A percentile compares a stretch with the other conserved stretches of the same genome.
Evolutionary conservation across 495 filamentous ascomycete species (phyloP).

Genomic region (Immersiella caudata): DNA sequence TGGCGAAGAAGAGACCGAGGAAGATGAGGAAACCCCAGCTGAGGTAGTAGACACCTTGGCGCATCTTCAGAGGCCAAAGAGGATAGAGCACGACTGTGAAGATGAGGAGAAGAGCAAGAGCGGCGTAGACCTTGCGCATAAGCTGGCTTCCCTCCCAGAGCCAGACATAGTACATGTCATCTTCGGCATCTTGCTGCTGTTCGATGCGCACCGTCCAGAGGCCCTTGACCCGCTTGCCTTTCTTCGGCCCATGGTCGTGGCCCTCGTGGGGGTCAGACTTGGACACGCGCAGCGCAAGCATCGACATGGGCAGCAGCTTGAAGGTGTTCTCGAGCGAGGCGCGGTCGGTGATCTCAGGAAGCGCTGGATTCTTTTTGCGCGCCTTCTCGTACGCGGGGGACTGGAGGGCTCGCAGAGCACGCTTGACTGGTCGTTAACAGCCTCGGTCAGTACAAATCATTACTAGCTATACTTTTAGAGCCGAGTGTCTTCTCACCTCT

Average conservation of each 20-base stretch:
- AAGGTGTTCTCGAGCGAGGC: slow-evolving; percentile 88
- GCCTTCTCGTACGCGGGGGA: slow-evolving; percentile 87
- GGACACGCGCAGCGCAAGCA: slow-evolving; percentile 86
- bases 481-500: slow-evolving; percentile 60
- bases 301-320: slow-evolving; percentile 93
- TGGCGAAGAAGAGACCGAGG: slow-evolving; percentile 92
- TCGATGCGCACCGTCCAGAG: slow-evolving; percentile 96
- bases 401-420: slow-evolving; percentile 89
- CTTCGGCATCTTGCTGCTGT: slow-evolving; percentile 89
- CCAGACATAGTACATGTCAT: slow-evolving; percentile 96
- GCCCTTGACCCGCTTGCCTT: slow-evolving; percentile 88
- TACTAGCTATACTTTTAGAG: background rate
- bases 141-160: slow-evolving; percentile 93
- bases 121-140: slow-evolving; percentile 89
- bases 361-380: slow-evolving; percentile 81
- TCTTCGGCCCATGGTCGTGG: slow-evolving; percentile 69
- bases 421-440: slow-evolving; percentile 73
- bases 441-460: background rate
- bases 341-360: slow-evolving; percentile 85
- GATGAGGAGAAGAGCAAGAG: slow-evolving; percentile 75
- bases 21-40: slow-evolving; percentile 92
- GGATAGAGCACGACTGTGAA: slow-evolving; percentile 93
- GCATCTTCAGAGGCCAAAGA: slow-evolving; percentile 88
- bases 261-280: slow-evolving; percentile 77
- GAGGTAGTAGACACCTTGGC: slow-evolving; percentile 96